A percentile compares a stretch with the other conserved stretches of the same genome.
Conservation (phyloP, 106 monocot genomes). For the Xerophyta viscosa region DNA sequence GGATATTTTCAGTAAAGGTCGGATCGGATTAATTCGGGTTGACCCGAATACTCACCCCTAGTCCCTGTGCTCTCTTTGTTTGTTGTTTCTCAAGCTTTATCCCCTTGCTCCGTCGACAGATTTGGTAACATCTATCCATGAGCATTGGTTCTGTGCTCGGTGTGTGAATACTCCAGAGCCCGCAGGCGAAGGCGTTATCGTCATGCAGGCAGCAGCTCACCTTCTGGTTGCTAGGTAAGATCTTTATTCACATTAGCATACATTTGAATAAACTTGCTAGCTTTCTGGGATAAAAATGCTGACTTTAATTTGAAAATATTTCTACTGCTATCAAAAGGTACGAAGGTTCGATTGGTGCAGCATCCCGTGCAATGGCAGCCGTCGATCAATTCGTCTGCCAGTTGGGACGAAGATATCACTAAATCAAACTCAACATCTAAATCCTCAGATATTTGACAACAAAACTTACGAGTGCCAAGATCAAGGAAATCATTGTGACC, state of each 20-base stretch:
- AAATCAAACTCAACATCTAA: no score
- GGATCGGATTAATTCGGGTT: no score
- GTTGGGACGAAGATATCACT: conserved; percentile 41
- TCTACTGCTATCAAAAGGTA: conserved; percentile 33
- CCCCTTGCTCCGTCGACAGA: no score
- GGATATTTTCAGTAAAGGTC: no score
- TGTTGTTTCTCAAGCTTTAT: no score
- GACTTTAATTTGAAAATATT: background rate
- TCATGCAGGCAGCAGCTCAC: conserved; percentile 63
- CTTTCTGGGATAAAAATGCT: background rate
- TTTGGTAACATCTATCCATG: conserved; percentile 91
- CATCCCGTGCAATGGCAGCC: conserved; percentile 88
- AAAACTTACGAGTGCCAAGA: no score
- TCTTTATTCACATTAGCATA: background rate
- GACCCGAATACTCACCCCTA: no score
- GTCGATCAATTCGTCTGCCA: conserved; percentile 64
- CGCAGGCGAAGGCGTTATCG: conserved; percentile 84
- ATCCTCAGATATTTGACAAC: no score
- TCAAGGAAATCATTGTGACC: no score
- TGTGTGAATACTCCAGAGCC: conserved; percentile 74
- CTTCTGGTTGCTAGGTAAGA: conserved; percentile 84
- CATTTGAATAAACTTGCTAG: background rate
- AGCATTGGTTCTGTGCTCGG: conserved; percentile 83
- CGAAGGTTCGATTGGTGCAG: conserved; percentile 83
- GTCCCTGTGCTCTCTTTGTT: no score